Base-by-base conservation (phyloP, 148 eudicot species). In the Camellia japonica region DNA sequence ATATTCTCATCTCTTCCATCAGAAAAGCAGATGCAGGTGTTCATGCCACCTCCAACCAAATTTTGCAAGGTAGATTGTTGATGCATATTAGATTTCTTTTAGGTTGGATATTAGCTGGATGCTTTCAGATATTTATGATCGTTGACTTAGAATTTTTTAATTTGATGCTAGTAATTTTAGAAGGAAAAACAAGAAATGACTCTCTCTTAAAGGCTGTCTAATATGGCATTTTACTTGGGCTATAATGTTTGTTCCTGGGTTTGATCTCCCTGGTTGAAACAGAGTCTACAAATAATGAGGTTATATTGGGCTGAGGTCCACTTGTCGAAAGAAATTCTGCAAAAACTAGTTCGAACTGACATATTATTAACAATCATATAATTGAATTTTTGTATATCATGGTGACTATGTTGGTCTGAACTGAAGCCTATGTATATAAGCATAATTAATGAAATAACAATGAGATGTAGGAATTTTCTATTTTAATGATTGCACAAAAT, bases 1-100 rank as follows among this genome's bases (percentile, higher is more conserved):
- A 90, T 96, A 75, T 92, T 87, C 80, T 92, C 99, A 20, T 92
- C 93, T 86, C 98, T 96, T 86, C 98, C 99, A 69, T 90, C 97
- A 49, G 99, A 96, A 84, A 93, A 93, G 83, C 99, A 96, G 82
- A 89, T 90, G 97, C 92, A 90, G 79, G 98, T 90, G 77, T 96
- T 93, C 81, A 82, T 78, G 85, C 92, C 97, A 79, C 90, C 93
- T 54, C 91, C 92, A 49, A 55, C 13, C 87, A 98, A 97, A 81
- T 89, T 84, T 74, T 93, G 99, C 38, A 96, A 93, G 99, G 99
- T 96, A 84, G 77, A 54, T 76, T 14, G 46, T 46, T 19, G 41
- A 51, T 60, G 43, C 51, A 38, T 46, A 41, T 46, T 75, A 20
- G 38, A 20, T 46, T 68, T 75, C 15, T 47, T 51, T 64, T 77